These are phyloP conservation scores for Penicillium odoratum DNA, from an alignment of 495 filamentous ascomycete species.

Conservation along the genomic window DNA sequence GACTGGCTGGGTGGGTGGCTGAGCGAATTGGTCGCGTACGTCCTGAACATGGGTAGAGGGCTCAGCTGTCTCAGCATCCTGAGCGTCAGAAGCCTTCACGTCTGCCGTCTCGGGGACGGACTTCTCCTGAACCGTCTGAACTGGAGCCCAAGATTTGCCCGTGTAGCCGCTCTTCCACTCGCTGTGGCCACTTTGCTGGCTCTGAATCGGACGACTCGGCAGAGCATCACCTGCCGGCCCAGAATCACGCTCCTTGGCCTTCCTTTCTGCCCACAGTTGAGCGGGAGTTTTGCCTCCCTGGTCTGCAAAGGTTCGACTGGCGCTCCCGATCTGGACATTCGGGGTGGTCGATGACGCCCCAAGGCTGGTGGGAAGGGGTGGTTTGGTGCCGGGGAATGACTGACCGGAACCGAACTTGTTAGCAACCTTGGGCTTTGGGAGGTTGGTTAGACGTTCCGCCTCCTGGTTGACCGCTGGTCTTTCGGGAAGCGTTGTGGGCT, in stretches of 20 bases:
- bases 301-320: constrained; percentile 90
- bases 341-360: constrained; percentile 51
- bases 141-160: constrained; percentile 84
- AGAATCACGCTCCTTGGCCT: constrained; percentile 70
- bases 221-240: constrained; percentile 35
- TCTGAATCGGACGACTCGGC: constrained; percentile 54
- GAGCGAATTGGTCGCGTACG: constrained; percentile 75
- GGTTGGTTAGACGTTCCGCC: constrained; percentile 77
- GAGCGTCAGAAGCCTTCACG: constrained; percentile 47
- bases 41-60: constrained; percentile 62
- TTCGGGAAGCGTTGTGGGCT: constrained; percentile 62
- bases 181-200: constrained; percentile 66
- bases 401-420: constrained; percentile 77
- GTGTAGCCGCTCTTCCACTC: constrained; percentile 89
- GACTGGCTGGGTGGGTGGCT: constrained; percentile 56
- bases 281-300: constrained; percentile 94
- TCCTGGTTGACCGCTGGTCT: constrained; percentile 64
- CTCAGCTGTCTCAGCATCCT: constrained; percentile 51
- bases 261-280: constrained; percentile 96
- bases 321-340: constrained; percentile 66
- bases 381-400: constrained; percentile 80
- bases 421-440: constrained; percentile 92
- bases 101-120: constrained; percentile 62
- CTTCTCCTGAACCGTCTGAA: constrained; percentile 68
- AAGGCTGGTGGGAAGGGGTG: constrained; percentile 71